phyloP scores from a whole-genome alignment of 148 eudicot species.

The Persicaria maculosa region DNA sequence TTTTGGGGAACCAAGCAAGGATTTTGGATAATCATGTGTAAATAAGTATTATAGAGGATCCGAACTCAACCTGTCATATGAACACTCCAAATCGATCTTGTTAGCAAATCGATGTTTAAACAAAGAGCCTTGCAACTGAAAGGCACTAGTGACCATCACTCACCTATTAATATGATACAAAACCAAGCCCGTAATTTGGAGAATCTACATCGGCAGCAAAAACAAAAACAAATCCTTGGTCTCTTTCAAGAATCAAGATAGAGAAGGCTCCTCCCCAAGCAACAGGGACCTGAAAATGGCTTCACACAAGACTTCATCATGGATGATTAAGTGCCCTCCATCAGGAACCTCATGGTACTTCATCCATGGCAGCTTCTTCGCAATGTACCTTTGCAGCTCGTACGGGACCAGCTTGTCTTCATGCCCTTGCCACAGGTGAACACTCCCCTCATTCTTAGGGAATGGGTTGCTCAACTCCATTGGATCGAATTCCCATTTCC shows the following conservation, averaged over 20 bases:
- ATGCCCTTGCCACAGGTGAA: slow-evolving; percentile 31
- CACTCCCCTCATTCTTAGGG: slow-evolving; percentile 15
- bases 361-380: slow-evolving; percentile 31
- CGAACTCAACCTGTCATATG: no score
- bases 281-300: slow-evolving; percentile 26
- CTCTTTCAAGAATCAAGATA: not conserved
- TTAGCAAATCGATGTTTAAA: no score
- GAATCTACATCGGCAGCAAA: not conserved
- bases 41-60: no score
- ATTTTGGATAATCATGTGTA: no score
- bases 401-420: slow-evolving; percentile 24
- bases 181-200: no score
- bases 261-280: slow-evolving; percentile 14
- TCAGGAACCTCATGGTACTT: slow-evolving; percentile 27
- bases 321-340: slow-evolving; percentile 32
- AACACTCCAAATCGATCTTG: no score
- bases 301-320: slow-evolving; percentile 22
- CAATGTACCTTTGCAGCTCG: slow-evolving; percentile 19
- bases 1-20: no score
- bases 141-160: no score
- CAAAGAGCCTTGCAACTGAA: no score
- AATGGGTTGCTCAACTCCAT: slow-evolving; percentile 27
- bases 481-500: slow-evolving; percentile 39
- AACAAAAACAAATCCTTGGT: not conserved
- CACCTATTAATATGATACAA: no score